Conservation (phyloP, 108 stramenopile species). For the Hondaea fermentalgiana region DNA sequence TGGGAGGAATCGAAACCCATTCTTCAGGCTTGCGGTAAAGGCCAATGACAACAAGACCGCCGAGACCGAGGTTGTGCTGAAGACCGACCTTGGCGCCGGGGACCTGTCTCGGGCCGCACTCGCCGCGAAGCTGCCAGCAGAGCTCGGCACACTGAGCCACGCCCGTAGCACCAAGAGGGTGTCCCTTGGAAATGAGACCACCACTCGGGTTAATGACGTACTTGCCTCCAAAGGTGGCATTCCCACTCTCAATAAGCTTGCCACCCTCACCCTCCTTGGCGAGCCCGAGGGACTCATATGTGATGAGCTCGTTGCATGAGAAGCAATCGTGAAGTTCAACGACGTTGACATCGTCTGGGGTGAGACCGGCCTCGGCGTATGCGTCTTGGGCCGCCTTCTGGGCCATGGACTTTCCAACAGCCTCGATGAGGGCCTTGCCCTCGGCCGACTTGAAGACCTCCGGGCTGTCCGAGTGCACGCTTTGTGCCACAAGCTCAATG, state of each 20-base stretch:
- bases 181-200: background rate
- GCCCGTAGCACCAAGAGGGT: conserved; percentile 6
- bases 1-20: background rate
- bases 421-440: background rate
- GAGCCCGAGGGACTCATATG: background rate
- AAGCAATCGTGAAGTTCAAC: background rate
- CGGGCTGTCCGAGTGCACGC: background rate
- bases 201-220: background rate
- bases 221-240: background rate
- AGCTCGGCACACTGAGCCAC: conserved; percentile 6
- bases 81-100: background rate
- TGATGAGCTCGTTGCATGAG: conserved; percentile 6
- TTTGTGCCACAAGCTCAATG: background rate
- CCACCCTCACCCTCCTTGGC: background rate
- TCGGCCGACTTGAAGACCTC: background rate
- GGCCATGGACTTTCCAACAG: background rate
- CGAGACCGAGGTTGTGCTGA: background rate
- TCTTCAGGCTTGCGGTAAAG: conserved; percentile 1
- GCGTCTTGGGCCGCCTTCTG: background rate
- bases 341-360: background rate
- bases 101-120: background rate
- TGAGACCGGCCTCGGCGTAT: background rate
- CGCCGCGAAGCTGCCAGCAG: conserved; percentile 12
- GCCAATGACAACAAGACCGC: background rate
- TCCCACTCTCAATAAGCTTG: background rate